Base-by-base conservation (phyloP, 352 stramenopile species). In the Thalassiosira hispida region DNA sequence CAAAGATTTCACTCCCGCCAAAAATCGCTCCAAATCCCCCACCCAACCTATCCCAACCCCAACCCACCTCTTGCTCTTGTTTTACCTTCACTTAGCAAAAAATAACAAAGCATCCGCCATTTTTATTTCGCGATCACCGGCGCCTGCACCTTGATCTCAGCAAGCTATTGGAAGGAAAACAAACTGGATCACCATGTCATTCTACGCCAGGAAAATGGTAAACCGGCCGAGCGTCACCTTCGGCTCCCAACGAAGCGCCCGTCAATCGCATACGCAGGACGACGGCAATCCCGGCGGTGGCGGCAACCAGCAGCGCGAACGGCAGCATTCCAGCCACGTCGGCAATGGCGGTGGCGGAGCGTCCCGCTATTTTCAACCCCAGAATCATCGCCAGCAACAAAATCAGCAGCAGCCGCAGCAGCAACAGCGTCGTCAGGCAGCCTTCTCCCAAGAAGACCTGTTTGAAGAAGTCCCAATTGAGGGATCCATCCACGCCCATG, bases 401-500 rank as follows among this genome's bases (percentile, higher is more conserved):
- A 47, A 56, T 46, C 47, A 22, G 0, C 49, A 16, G 5, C 31
- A 14, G 16, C 64, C 59, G 46, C 44, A 60, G 57, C 49, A 16
- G 5, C 31, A 14, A 9, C 64, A 62, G 46, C 44, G 47, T 27
- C 60, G 40, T 20, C 23, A 68, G 22, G 38, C 60, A 22, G 5
- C 7, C 20, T 73, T 61, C 27, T 11, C 22, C 25, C 11, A 38
- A 14, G 63, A 73, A 38, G 14, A 51, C 25, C 7, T 52, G 0
- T 25, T 20, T 0, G 31, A 73, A 16, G 25, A 20, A 5, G 33
- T 49, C 18, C 65, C 65, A 22, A 63, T 73, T 51, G 51, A 73
- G n/a, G 65, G 65, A 65, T 65, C 51, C 31, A 73, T 73, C 33
- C 51, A 73, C 51, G 65, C 65, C 8, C n/a, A 38, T 38, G 38